A percentile compares a stretch with the other conserved stretches of the same genome.
These are phyloP conservation scores for Plectosphaerella cucumerina DNA, from an alignment of 2,329 filamentous ascomycete genomes.

Conservation along the genomic window DNA sequence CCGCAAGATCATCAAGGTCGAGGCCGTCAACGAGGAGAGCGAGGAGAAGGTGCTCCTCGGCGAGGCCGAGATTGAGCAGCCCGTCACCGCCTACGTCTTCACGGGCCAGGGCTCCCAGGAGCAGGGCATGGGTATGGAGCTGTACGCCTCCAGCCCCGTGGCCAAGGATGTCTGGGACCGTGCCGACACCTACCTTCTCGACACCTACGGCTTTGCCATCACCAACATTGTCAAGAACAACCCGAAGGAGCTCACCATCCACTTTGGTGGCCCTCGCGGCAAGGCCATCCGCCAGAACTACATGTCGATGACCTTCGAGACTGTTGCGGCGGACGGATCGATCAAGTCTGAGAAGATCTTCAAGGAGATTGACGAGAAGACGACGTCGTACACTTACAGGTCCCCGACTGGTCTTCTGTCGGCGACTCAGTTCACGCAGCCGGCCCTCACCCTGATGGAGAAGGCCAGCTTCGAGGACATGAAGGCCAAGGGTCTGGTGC, in stretches of 20 bases:
- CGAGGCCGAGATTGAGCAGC: constrained; percentile 96
- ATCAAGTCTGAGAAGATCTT: constrained; percentile 99
- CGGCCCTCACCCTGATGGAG: constrained; percentile 96
- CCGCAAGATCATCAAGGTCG: constrained; percentile 99
- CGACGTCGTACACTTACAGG: constrained; percentile 93
- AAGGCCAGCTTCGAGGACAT: constrained; percentile 99
- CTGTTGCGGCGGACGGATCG: constrained; percentile 83
- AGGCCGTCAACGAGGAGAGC: constrained; percentile 90
- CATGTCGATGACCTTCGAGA: constrained; percentile 99
- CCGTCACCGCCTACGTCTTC: constrained; percentile 94
- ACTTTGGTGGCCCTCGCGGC: constrained; percentile 94
- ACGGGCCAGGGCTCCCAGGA: constrained; percentile 98
- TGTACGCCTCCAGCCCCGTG: constrained; percentile 89
- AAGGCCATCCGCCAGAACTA: constrained; percentile 99
- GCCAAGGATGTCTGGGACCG: constrained; percentile 98
- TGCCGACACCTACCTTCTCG: constrained; percentile 95
- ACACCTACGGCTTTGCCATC: constrained; percentile 98
- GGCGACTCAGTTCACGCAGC: constrained; percentile 97
- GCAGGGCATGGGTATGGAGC: constrained; percentile 99
- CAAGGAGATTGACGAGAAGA: constrained; percentile 92
- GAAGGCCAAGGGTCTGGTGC: constrained; percentile 93
- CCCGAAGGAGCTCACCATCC: constrained; percentile 95
- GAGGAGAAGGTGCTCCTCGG: constrained; percentile 95
- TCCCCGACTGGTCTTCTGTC: constrained; percentile 93
- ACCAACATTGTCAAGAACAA: constrained; percentile 99